Base-by-base conservation (phyloP, 75 land plant genomes). In the Adiantum capillusveneris region DNA sequence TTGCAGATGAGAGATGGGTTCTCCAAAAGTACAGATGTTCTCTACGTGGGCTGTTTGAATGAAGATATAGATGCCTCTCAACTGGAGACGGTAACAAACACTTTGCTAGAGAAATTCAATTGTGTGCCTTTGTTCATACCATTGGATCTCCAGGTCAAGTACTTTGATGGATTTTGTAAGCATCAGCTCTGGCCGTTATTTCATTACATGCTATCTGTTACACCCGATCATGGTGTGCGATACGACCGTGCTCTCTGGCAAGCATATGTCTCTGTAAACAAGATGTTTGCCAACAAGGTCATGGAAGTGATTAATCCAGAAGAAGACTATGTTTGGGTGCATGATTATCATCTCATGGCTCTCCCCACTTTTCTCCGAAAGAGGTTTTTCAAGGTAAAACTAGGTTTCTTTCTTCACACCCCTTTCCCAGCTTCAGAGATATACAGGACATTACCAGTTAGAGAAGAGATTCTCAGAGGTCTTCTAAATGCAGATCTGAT, bases 101-200 rank as follows among this genome's bases (percentile, higher is more conserved):
- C 37, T 20, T 69, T 84, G n/a, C 65, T 82, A 1, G 79, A 73
- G 45, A 57, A 45, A 11, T 84, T 84, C 67, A 75, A 69, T 26
- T 84, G 88, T 51, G 86, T 84, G 17, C 82, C 88, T 19, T 72
- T 79, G 0, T 84, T 84, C 31, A 19, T 72, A 6, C 67, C 72
- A 9, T 55, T 48, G 17, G 86, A 82, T 43, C 65, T 84, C 36
- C 44, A 31, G 25, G 44, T 43, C 53, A 65, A 72, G 44, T 82
- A 49, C 59, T 84, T 82, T 60, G 86, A 84, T 64, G 88, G 88
- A 13, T 84, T 84, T 54, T 84, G 88, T 53, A 84, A 84, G 74
- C 86, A 79, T 64, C 82, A 82, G 16, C 45, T 84, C 19, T 84
- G 88, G 88, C 88, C 88, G 0, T 60, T 84, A 44, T 82, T 84